These are phyloP conservation scores for Colletotrichum endophyticum DNA, from an alignment of 2,329 filamentous ascomycete species.

Conservation along the genomic window DNA sequence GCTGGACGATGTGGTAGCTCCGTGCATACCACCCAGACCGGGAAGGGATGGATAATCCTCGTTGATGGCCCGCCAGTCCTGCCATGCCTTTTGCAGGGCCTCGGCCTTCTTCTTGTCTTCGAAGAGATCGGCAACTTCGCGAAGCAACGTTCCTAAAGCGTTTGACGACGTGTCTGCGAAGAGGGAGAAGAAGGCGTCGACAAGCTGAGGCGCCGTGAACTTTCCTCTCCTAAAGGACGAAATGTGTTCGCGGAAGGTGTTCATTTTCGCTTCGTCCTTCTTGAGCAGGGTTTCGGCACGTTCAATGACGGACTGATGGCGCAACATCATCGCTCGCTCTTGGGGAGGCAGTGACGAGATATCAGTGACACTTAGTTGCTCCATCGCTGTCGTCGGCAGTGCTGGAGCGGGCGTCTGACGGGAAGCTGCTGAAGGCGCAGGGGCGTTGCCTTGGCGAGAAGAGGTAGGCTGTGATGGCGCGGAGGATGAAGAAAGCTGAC, in stretches of 20 bases:
- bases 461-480: constrained; percentile 35
- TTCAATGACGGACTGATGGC: constrained; percentile 85
- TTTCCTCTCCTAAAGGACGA: constrained; percentile 76
- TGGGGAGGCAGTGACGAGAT: constrained; percentile 67
- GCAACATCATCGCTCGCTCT: constrained; percentile 79
- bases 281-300: constrained; percentile 81
- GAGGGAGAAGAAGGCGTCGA: constrained; percentile 86
- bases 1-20: constrained; percentile 59
- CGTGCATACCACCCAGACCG: constrained; percentile 71
- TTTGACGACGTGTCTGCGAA: constrained; percentile 80
- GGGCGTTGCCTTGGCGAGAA: constrained; percentile 17
- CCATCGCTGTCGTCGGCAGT: constrained; percentile 42
- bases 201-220: constrained; percentile 76
- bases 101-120: constrained; percentile 80
- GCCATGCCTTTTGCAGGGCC: constrained; percentile 82
- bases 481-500: constrained; percentile 70
- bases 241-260: constrained; percentile 78
- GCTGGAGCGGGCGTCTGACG: constrained; percentile 18
- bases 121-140: constrained; percentile 91
- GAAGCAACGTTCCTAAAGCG: constrained; percentile 85
- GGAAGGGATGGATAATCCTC: constrained; percentile 94
- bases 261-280: constrained; percentile 77
- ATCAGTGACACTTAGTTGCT: constrained; percentile 56
- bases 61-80: constrained; percentile 93
- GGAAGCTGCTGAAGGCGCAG: neutral